Percentiles rank a stretch among this genome's conserved stretches.
phyloP scores from a whole-genome alignment of 345 rosid genomes.

The Eucalyptus sp. region DNA sequence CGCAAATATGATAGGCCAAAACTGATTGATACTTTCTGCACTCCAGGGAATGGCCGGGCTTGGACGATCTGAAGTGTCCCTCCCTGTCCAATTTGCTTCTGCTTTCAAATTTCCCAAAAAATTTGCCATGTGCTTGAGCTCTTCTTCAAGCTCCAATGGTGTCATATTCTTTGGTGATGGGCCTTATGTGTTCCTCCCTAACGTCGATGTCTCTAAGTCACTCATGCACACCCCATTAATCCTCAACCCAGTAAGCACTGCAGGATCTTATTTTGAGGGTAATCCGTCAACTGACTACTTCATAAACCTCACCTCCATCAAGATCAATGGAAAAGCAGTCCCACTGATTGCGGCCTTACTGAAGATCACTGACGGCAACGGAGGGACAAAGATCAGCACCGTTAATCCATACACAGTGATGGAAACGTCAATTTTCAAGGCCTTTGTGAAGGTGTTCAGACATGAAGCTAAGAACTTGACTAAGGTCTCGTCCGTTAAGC shows the following conservation, averaged over 20 bases:
- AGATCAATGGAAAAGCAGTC: conserved; percentile 15
- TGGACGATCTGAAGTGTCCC: conserved; percentile 9
- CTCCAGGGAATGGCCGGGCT: conserved; percentile 12
- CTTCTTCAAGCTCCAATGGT: conserved; percentile 6
- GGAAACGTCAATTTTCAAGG: conserved; percentile 39
- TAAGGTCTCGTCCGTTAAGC: conserved; percentile 26
- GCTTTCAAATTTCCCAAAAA: conserved; percentile 9
- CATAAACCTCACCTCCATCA: conserved; percentile 25
- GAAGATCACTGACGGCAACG: conserved; percentile 21
- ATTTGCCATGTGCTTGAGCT: conserved; percentile 21
- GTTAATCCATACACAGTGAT: conserved; percentile 52
- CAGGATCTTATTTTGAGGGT: not conserved
- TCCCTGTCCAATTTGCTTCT: conserved; percentile 14
- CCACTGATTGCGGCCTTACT: conserved; percentile 13
- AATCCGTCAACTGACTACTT: conserved; percentile 24
- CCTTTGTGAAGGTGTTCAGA: conserved; percentile 29
- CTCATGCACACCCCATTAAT: conserved; percentile 29
- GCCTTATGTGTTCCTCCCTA: conserved; percentile 15
- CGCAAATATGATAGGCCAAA: not conserved
- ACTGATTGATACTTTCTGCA: not conserved
- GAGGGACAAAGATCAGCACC: conserved; percentile 70
- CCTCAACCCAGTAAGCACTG: conserved; percentile 23
- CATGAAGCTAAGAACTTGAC: conserved; percentile 28
- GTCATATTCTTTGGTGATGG: conserved; percentile 25
- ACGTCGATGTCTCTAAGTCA: conserved; percentile 16